A percentile compares a stretch with the other conserved stretches of the same genome.
These are phyloP conservation scores for Orbilia quercus DNA, from an alignment of 2,329 filamentous ascomycete genomes.

Conservation along the genomic window DNA sequence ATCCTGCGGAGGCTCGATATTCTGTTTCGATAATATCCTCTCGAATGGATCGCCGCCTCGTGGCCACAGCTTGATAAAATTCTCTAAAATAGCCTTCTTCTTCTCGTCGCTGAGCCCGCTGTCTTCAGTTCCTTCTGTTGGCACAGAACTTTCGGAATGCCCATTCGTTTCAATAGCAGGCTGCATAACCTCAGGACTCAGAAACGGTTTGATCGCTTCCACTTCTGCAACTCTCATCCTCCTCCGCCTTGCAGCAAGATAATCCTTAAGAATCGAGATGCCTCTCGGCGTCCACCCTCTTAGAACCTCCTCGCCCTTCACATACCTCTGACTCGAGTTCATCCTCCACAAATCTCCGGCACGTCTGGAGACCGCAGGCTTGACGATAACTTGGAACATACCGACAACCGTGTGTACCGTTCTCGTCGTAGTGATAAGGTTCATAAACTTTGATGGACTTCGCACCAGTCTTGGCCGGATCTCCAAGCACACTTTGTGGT, in stretches of 20 bases:
- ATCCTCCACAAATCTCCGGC: constrained; percentile 95
- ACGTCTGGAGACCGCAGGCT: constrained; percentile 88
- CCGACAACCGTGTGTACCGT: constrained; percentile 87
- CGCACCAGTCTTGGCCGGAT: constrained; percentile 75
- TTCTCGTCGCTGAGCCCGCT: constrained; percentile 67
- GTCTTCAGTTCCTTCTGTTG: constrained; percentile 59
- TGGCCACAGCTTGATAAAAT: constrained; percentile 74
- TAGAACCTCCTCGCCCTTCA: constrained; percentile 92
- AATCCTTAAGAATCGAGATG: constrained; percentile 90
- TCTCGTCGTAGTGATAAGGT: constrained; percentile 84
- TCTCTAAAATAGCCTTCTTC: constrained; percentile 66
- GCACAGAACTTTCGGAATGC: constrained; percentile 60
- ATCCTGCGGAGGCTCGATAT: constrained; percentile 75
- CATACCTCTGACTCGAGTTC: constrained; percentile 93
- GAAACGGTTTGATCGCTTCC: constrained; percentile 75
- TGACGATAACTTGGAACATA: constrained; percentile 86
- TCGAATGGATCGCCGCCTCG: constrained; percentile 59
- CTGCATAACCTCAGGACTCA: constrained; percentile 65
- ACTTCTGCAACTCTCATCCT: constrained; percentile 81
- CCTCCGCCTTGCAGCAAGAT: constrained; percentile 78
- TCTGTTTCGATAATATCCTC: constrained; percentile 64
- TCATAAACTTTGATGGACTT: constrained; percentile 85
- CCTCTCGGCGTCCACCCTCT: constrained; percentile 87
- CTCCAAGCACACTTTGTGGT: constrained; percentile 81
- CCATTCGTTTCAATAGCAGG: constrained; percentile 60